Evolutionary conservation across 306 rosid genomes (phyloP).

Genomic region (Mucuna pruriens): DNA sequence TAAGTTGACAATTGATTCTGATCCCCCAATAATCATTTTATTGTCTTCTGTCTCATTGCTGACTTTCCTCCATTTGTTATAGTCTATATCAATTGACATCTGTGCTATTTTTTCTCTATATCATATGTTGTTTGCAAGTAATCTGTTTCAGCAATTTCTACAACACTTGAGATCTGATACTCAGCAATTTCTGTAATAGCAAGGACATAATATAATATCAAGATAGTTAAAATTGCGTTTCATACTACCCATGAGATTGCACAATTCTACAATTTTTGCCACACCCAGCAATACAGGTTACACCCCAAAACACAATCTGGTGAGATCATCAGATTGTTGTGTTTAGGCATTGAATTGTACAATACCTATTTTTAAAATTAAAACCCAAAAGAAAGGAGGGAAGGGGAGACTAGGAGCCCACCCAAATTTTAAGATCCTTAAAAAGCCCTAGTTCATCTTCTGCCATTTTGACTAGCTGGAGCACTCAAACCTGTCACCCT

Average conservation of each 20-base stretch:
- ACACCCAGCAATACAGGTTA: background rate
- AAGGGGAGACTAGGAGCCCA: background rate
- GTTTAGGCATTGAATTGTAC: background rate
- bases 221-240: background rate
- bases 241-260: background rate
- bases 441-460: background rate
- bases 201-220: background rate
- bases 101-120: background rate
- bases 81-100: background rate
- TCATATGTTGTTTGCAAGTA: constrained; percentile 6
- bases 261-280: background rate
- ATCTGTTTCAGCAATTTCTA: background rate
- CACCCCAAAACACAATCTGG: background rate
- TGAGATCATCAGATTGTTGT: background rate
- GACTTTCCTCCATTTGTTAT: constrained; percentile 12
- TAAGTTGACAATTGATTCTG: constrained; percentile 10
- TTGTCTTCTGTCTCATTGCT: background rate
- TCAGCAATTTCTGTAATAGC: background rate
- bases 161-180: background rate
- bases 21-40: background rate
- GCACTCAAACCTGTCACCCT: background rate
- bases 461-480: background rate
- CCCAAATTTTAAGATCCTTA: background rate
- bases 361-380: background rate
- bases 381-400: background rate